Evolutionary conservation across 257 asterid species (phyloP), one percentile per base, ranked within the genome.

Genomic region (Eucommia ulmoides): DNA sequence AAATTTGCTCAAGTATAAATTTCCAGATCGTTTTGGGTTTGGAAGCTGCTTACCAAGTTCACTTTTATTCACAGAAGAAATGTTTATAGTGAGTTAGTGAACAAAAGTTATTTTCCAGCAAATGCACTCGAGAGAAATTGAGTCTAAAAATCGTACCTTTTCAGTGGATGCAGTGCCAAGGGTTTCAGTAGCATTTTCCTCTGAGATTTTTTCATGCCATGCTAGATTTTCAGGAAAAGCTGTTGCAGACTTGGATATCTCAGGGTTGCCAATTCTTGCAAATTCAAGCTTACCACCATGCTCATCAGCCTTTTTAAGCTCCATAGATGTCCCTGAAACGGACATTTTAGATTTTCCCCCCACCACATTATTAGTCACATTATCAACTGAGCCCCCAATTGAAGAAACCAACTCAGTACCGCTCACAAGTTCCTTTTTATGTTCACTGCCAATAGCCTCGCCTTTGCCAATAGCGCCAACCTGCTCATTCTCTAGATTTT

Each of bases 121-220:
- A 10, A 35, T 2, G 5, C 41, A 50, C 19, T 7, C 5, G 22
- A 11, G 19, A 45, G n/a, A 47, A 16, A 15, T 24, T 23, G 15
- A 25, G 23, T 5, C 7, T 23, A 19, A 24, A 18, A 22, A 19
- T 45, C 59, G 33, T 65, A 83, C 95, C 93, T 58, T 54, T 47
- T 66, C 66, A 56, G 55, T 15, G 38, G 65, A 52, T 23, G 35
- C 59, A 45, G 60, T 52, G 61, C 18, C 55, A 61, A 56, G 73
- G 49, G 38, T 67, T 63, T 68, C 78, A 54, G 75, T 64, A 54
- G 65, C 72, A 70, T 53, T 65, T 53, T 56, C 74, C 29, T 21
- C 53, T 54, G 49, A 53, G 59, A 41, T 58, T 65, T 63, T 62
- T 55, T 66, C 70, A 48, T 49, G 52, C 23, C 62, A 64, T 60